Base-by-base conservation (phyloP, 1,284 basidiomycete genomes). In the Sphaerobolus stellatus region DNA sequence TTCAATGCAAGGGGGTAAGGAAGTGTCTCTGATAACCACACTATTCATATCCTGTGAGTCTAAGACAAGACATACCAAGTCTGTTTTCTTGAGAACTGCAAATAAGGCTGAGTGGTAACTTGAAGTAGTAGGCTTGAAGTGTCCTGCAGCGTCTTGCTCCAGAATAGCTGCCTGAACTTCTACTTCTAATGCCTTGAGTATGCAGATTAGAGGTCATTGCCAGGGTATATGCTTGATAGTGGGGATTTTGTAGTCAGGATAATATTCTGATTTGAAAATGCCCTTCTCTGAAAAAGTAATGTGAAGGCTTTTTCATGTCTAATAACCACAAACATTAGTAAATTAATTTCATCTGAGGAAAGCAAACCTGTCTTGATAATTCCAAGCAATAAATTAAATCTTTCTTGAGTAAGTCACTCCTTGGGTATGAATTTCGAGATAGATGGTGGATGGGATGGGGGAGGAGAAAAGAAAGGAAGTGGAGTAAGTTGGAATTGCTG, bases 21-120 rank as follows among this genome's bases (percentile, higher is more conserved):
- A 63, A 0, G 69, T 46, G 48, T 74, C 67, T 9, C 61, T 60
- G 13, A 60, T 51, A 2, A 50, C 56, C n/a, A 53, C 33, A 7
- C 18, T 20, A 4, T 75, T 41, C 9, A 41, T n/a, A 6, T n/a
- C 9, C n/a, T 41, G 40, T 9, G 18, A 24, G n/a, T 41, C n/a
- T 6, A 41, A 20, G n/a, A 41, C 25, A 7, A 6, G 40, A n/a
- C n/a, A 24, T 7, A 41, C 25, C 25, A 9, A n/a, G 18, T 24
- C 40, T 9, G 18, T 24, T 7, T n/a, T 67, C 58, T 73, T 71
- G 7, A 63, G n/a, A 0, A 79, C 67, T 49, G 69, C 75, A 44
- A 79, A 78, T 74, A 73, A 76, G 14, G 63, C 13, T 0, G 68
- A 73, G 0, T 64, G 56, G 52, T 79, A 78, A 0, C 74, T 66